Percentiles rank a stretch among this genome's conserved stretches.
Evolutionary conservation across 768 basidiomycete genomes (phyloP).

Genomic region (Suillus subluteus): DNA sequence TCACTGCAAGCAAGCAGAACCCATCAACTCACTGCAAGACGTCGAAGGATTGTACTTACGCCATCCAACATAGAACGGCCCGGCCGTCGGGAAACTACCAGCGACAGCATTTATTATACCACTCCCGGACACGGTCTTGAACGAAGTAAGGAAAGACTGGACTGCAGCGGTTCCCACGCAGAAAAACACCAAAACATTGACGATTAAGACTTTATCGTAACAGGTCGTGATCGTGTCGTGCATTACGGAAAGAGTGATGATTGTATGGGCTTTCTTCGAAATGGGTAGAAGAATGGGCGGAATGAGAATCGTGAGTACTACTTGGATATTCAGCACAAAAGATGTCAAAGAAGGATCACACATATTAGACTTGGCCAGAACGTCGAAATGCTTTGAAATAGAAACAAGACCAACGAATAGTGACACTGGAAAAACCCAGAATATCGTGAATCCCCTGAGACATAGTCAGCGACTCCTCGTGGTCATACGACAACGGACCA

Average conservation of each 20-base stretch:
- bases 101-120: constrained; percentile 61
- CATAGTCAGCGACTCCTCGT: not conserved
- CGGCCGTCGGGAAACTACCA: constrained; percentile 76
- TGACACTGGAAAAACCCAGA: constrained; percentile 79
- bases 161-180: constrained; percentile 78
- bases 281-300: constrained; percentile 83
- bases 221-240: constrained; percentile 84
- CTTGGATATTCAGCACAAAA: not conserved
- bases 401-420: constrained; percentile 75
- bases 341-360: constrained; percentile 12
- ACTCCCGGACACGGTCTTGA: constrained; percentile 46
- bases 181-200: constrained; percentile 81
- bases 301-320: constrained; percentile 76
- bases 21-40: not conserved
- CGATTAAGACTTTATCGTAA: constrained; percentile 86
- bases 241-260: constrained; percentile 77
- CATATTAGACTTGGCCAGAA: constrained; percentile 71
- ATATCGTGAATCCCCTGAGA: constrained; percentile 66
- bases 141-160: constrained; percentile 69
- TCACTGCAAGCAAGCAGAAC: constrained; percentile 45
- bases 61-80: constrained; percentile 90
- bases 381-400: constrained; percentile 67
- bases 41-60: constrained; percentile 48
- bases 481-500: not conserved
- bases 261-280: constrained; percentile 85